phyloP scores from a whole-genome alignment of 352 stramenopile species.

The Phytophthora idaei region DNA sequence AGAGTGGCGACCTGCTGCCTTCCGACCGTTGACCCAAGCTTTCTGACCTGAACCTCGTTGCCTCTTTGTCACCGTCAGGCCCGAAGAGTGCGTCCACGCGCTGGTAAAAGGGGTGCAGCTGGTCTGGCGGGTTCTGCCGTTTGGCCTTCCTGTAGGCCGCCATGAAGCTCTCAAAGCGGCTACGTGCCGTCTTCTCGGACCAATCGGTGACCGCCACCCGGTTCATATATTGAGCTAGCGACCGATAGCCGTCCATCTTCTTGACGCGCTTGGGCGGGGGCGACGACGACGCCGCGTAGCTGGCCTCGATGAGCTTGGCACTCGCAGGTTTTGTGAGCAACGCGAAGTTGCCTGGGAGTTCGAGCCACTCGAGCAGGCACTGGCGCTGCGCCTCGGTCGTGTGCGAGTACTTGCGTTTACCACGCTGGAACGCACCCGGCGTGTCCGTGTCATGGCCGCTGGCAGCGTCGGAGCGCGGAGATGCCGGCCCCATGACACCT shows the following conservation, averaged over 20 bases:
- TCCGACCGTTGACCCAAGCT: conserved; percentile 24
- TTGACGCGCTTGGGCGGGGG: conserved; percentile 39
- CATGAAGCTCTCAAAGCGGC: conserved; percentile 65
- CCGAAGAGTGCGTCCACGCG: conserved; percentile 29
- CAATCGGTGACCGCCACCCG: conserved; percentile 37
- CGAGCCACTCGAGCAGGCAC: conserved; percentile 62
- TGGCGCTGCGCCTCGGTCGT: conserved; percentile 55
- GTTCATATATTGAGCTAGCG: conserved; percentile 61
- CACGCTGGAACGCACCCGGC: not conserved
- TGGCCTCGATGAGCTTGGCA: not conserved
- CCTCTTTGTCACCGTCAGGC: conserved; percentile 1
- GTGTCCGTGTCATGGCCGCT: conserved; percentile 33
- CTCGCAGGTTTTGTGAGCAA: conserved; percentile 40
- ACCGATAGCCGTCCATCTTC: conserved; percentile 61
- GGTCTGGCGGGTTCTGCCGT: conserved; percentile 9
- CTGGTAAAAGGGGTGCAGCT: conserved; percentile 10
- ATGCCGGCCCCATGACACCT: conserved; percentile 15
- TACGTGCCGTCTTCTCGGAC: conserved; percentile 56
- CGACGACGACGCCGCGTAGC: not conserved
- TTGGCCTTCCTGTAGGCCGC: conserved; percentile 48
- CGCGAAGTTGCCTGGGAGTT: conserved; percentile 51
- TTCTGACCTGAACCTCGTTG: conserved; percentile 11
- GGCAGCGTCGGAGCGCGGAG: conserved; percentile 15
- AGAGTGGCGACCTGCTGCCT: conserved; percentile 5
- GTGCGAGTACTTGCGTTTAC: conserved; percentile 55